A percentile compares a stretch with the other conserved stretches of the same genome.
These are phyloP conservation scores for Pseudonitzschia pungens DNA, from an alignment of 108 stramenopile genomes.

Conservation along the genomic window DNA sequence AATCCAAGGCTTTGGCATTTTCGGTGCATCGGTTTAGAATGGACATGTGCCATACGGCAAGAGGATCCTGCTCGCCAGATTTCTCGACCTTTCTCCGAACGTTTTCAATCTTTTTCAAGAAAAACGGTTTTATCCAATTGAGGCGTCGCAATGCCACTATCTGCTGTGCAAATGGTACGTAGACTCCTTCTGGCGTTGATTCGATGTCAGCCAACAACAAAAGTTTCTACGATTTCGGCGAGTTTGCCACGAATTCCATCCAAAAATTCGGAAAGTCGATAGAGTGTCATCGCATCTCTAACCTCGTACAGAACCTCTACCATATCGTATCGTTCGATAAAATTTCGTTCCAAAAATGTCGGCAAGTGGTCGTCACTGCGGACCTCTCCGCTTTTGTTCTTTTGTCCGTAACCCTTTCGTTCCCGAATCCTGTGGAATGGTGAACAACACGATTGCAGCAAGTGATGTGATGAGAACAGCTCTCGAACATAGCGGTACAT, in stretches of 20 bases:
- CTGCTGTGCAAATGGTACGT: conserved; percentile 27
- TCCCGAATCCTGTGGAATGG: conserved; percentile 36
- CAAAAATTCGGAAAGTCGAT: conserved; percentile 29
- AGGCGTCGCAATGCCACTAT: conserved; percentile 40
- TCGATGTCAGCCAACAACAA: conserved; percentile 1
- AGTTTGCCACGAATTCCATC: conserved; percentile 15
- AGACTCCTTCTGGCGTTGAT: neutral
- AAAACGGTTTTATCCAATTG: conserved; percentile 30
- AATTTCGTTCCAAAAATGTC: conserved; percentile 45
- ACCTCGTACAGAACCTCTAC: conserved; percentile 38
- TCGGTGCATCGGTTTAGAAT: conserved; percentile 17
- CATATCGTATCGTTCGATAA: conserved; percentile 47
- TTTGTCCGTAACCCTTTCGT: conserved; percentile 73
- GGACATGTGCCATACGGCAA: neutral
- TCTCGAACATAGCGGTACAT: neutral
- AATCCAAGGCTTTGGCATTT: conserved; percentile 8
- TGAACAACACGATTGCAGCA: too few species aligned
- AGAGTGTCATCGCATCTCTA: conserved; percentile 19
- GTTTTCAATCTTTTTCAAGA: conserved; percentile 3
- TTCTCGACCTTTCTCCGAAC: conserved; percentile 8
- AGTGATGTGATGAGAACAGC: neutral
- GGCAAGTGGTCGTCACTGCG: conserved; percentile 43
- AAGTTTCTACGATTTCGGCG: conserved; percentile 1
- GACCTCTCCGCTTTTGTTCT: conserved; percentile 32
- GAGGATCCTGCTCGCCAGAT: neutral